Evolutionary conservation across 1,284 basidiomycete genomes (phyloP).

Genomic region (Sanghuangporus weigelae): DNA sequence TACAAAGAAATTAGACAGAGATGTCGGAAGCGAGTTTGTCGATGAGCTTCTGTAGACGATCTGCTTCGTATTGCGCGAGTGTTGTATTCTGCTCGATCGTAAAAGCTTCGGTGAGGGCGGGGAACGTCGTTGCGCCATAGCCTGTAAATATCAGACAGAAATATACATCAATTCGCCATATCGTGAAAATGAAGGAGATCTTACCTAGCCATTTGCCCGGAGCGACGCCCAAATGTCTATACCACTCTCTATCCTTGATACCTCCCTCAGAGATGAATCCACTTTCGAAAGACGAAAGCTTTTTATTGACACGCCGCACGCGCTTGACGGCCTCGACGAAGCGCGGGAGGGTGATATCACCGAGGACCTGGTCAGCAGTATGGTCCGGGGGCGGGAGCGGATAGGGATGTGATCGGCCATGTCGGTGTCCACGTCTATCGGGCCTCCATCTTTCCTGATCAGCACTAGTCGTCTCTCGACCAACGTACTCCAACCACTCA

Average conservation of each 20-base stretch:
- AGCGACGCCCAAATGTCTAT: slow-evolving; percentile 79
- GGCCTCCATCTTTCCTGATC: not conserved
- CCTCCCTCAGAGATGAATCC: slow-evolving; percentile 83
- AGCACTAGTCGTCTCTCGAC: not conserved
- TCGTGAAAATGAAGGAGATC: slow-evolving; percentile 21
- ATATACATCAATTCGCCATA: slow-evolving; percentile 3
- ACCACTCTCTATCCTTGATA: slow-evolving; percentile 81
- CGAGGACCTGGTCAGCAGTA: slow-evolving; percentile 16
- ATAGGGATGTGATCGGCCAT: not conserved
- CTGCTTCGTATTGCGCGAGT: slow-evolving; percentile 60
- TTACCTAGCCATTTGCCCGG: slow-evolving; percentile 86
- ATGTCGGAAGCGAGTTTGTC: slow-evolving; percentile 38
- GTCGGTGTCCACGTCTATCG: not conserved
- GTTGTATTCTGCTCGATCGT: slow-evolving; percentile 61
- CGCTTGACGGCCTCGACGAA: slow-evolving; percentile 59
- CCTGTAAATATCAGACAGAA: slow-evolving; percentile 34
- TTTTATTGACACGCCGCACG: slow-evolving; percentile 64
- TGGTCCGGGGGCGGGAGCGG: slow-evolving; percentile 12
- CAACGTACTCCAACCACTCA: not conserved
- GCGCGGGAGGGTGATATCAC: slow-evolving; percentile 29
- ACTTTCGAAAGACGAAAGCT: slow-evolving; percentile 71
- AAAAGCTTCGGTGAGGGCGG: slow-evolving; percentile 78
- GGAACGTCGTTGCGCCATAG: slow-evolving; percentile 85
- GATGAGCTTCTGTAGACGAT: slow-evolving; percentile 54
- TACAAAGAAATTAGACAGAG: not conserved